These are phyloP conservation scores for Paecilomyces niveus DNA, from an alignment of 2,329 filamentous ascomycete species.

Conservation along the genomic window DNA sequence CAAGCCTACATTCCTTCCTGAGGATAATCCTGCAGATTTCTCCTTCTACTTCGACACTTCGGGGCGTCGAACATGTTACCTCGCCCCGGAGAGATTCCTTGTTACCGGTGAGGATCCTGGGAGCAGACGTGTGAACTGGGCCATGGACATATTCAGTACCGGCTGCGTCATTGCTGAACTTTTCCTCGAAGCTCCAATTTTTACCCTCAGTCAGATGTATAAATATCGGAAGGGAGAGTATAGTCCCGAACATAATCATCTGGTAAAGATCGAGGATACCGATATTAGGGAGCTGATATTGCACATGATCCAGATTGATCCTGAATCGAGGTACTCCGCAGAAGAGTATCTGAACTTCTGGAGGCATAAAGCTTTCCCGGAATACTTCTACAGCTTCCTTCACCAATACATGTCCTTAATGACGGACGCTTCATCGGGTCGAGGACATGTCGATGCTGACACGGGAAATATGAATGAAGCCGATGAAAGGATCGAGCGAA, in stretches of 20 bases:
- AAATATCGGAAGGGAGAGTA: conserved; percentile 91
- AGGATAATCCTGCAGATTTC: conserved; percentile 95
- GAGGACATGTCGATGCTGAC: conserved; percentile 61
- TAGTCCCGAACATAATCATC: conserved; percentile 71
- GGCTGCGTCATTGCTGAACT: conserved; percentile 96
- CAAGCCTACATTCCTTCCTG: conserved; percentile 87
- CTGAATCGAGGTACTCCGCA: conserved; percentile 83
- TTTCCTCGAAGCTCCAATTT: conserved; percentile 92
- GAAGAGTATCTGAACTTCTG: conserved; percentile 92
- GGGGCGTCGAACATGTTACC: conserved; percentile 82
- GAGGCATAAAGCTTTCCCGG: conserved; percentile 84
- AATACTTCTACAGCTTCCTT: conserved; percentile 95
- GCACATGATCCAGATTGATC: conserved; percentile 94
- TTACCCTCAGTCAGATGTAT: conserved; percentile 92
- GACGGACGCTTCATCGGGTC: conserved; percentile 79
- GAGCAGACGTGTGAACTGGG: conserved; percentile 66
- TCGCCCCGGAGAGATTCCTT: conserved; percentile 89
- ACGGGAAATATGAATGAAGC: conserved; percentile 72
- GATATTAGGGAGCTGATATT: conserved; percentile 82
- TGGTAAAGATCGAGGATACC: conserved; percentile 80
- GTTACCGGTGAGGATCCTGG: conserved; percentile 60
- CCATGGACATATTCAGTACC: conserved; percentile 97
- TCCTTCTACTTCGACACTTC: conserved; percentile 97
- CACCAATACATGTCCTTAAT: conserved; percentile 97
- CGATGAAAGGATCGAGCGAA: conserved; percentile 87